These are phyloP conservation scores for Pleurotus ostreatus DNA, from an alignment of 768 basidiomycete genomes.

Conservation along the genomic window DNA sequence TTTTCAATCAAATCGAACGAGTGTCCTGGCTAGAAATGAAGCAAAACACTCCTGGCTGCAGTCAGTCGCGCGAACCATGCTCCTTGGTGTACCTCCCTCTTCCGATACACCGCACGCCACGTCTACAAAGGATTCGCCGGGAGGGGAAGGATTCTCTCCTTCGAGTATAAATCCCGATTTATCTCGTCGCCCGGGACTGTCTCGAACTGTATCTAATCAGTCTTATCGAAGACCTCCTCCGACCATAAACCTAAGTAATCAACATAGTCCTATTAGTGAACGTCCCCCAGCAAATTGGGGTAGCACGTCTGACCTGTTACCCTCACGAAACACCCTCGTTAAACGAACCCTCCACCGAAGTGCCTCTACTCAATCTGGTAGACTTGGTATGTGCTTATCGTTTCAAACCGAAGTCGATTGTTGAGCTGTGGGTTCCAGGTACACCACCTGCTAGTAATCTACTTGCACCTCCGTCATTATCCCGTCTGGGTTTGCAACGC, in stretches of 20 bases:
- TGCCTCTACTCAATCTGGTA: neutral
- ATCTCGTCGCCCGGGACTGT: neutral
- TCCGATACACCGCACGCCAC: neutral
- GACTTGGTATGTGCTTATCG: neutral
- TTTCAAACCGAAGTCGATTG: neutral
- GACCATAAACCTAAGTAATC: neutral
- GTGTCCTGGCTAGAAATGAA: neutral
- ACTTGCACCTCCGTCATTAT: conserved; percentile 1
- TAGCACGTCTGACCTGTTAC: neutral
- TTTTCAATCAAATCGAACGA: conserved; percentile 2
- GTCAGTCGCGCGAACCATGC: conserved; percentile 2
- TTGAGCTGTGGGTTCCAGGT: neutral
- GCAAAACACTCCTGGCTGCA: conserved; percentile 5
- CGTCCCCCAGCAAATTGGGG: neutral
- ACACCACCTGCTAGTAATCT: neutral
- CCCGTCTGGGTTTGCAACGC: neutral
- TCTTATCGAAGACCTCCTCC: neutral
- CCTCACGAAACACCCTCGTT: neutral
- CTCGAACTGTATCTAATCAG: neutral
- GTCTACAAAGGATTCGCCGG: neutral
- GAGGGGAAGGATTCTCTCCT: neutral
- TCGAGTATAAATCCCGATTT: neutral
- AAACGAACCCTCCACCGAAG: neutral
- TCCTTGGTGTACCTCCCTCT: neutral
- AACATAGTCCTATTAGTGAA: neutral